These are phyloP conservation scores for Pichia rugopelliculosa DNA, from an alignment of 805 yeast genomes.

Conservation along the genomic window DNA sequence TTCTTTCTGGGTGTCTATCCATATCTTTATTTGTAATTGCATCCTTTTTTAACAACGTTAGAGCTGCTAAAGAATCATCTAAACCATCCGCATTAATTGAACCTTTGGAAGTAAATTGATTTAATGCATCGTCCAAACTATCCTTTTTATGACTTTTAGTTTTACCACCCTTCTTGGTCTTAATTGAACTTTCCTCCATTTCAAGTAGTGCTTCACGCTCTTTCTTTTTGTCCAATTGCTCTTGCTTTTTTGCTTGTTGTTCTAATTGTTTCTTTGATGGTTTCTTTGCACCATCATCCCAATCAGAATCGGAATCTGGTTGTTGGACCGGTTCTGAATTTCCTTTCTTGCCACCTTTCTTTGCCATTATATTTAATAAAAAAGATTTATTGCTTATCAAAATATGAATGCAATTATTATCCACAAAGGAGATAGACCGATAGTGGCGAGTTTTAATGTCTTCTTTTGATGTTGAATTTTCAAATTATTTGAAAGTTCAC, in stretches of 20 bases:
- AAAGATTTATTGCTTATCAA: not conserved
- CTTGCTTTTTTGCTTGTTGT: constrained; percentile 62
- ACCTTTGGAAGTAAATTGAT: constrained; percentile 30
- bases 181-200: constrained; percentile 46
- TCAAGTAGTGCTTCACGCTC: constrained; percentile 68
- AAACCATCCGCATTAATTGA: constrained; percentile 66
- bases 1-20: constrained; percentile 84
- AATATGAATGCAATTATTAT: not conserved
- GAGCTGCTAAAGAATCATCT: constrained; percentile 72
- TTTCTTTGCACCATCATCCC: constrained; percentile 70
- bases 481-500: no score
- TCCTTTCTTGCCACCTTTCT: constrained; percentile 8
- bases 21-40: constrained; percentile 55
- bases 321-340: constrained; percentile 14
- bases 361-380: constrained; percentile 3
- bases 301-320: constrained; percentile 43
- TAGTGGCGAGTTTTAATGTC: not conserved
- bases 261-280: constrained; percentile 63
- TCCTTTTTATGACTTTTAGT: constrained; percentile 46
- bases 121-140: constrained; percentile 62
- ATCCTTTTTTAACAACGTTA: constrained; percentile 53
- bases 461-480: not conserved
- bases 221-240: constrained; percentile 72
- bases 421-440: not conserved
- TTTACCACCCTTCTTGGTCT: constrained; percentile 60